These are phyloP conservation scores for Coleophoma eucalyptorum DNA, from an alignment of 2,329 filamentous ascomycete species.

Conservation along the genomic window DNA sequence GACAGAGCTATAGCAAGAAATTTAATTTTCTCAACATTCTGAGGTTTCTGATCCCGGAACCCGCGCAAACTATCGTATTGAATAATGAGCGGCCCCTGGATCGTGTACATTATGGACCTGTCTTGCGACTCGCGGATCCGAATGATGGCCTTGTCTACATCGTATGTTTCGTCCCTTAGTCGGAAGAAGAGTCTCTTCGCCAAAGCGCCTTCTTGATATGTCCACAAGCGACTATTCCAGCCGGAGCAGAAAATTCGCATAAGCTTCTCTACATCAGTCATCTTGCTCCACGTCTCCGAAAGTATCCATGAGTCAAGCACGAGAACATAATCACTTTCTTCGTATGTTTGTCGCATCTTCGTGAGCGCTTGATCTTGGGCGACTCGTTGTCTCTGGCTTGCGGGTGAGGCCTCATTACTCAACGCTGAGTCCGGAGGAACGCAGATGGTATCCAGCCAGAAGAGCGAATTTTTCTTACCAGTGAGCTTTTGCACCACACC, in stretches of 20 bases:
- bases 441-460: conserved; percentile 5
- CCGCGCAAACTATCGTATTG: neutral
- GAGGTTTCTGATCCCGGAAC: neutral
- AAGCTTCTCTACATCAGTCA: neutral
- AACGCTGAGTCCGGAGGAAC: neutral
- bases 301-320: conserved; percentile 1
- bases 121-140: neutral
- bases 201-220: conserved; percentile 1
- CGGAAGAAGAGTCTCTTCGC: neutral
- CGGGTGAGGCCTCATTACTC: neutral
- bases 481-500: neutral
- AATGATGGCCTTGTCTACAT: neutral
- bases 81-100: neutral
- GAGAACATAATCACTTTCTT: neutral
- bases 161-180: neutral
- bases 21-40: neutral
- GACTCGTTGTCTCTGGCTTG: neutral
- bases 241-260: conserved; percentile 1
- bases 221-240: conserved; percentile 2
- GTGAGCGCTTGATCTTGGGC: neutral
- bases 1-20: neutral
- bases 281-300: neutral
- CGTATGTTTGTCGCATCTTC: neutral
- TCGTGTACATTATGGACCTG: neutral
- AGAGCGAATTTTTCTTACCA: neutral